phyloP scores from a whole-genome alignment of 2,329 filamentous ascomycete species.

The Lasiodiplodia citricola region DNA sequence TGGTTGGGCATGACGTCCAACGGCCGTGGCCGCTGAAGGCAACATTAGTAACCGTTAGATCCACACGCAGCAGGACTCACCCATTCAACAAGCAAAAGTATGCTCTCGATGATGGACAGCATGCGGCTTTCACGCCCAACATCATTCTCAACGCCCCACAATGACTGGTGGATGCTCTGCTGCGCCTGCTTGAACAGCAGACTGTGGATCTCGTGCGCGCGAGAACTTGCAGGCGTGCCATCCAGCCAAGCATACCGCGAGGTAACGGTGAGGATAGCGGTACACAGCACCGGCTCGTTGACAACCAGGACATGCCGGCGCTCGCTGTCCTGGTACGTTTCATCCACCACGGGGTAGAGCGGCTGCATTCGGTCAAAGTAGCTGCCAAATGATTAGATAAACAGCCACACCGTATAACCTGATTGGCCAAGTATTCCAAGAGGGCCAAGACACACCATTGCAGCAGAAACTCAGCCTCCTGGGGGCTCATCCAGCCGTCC shows the following conservation, averaged over 20 bases:
- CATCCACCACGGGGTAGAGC: background rate
- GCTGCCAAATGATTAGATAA: background rate
- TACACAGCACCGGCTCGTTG: background rate
- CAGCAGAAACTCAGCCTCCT: slow-evolving; percentile 9
- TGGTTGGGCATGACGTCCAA: slow-evolving; percentile 15
- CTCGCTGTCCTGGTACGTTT: background rate
- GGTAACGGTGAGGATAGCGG: slow-evolving; percentile 3
- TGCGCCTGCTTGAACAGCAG: slow-evolving; percentile 9
- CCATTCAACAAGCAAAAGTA: slow-evolving; percentile 10
- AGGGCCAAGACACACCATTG: background rate
- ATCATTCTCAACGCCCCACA: slow-evolving; percentile 1
- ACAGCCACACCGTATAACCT: too few species aligned
- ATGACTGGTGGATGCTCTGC: background rate
- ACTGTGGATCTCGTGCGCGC: slow-evolving; percentile 6
- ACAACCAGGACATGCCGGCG: background rate
- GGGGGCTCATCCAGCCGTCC: background rate
- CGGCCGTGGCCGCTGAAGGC: background rate
- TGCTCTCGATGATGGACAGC: background rate
- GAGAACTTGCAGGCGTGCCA: background rate
- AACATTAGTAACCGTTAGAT: background rate
- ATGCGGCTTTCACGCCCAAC: background rate
- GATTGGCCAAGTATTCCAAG: too few species aligned
- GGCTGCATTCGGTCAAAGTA: slow-evolving; percentile 7
- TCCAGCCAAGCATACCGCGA: slow-evolving; percentile 9
- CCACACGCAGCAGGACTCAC: background rate